phyloP scores from a whole-genome alignment of 2,329 filamentous ascomycete species.

The Ceratocystiopsis minuta region DNA sequence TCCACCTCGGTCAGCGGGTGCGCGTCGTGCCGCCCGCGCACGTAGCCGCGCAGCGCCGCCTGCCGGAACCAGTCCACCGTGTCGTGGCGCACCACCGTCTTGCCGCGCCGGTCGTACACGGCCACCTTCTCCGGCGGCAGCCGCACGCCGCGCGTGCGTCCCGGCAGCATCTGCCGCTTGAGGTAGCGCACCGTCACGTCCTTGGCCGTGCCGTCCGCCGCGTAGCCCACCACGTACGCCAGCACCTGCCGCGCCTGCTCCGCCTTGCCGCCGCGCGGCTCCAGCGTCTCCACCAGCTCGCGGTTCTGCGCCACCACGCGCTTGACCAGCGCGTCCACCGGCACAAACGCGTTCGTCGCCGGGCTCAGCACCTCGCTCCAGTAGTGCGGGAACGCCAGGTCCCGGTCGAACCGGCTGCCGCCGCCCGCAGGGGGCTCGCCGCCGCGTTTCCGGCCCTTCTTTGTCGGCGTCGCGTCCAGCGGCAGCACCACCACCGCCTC shows the following conservation, averaged over 20 bases:
- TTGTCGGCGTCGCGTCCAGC: slow-evolving; percentile 11
- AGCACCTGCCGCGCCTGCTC: slow-evolving; percentile 80
- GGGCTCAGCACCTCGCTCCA: slow-evolving; percentile 86
- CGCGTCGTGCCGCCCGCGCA: slow-evolving; percentile 23
- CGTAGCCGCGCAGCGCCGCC: slow-evolving; percentile 57
- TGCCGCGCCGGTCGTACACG: slow-evolving; percentile 54
- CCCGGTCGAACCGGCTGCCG: slow-evolving; percentile 40
- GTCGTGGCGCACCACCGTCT: slow-evolving; percentile 56
- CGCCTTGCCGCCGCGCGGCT: slow-evolving; percentile 66
- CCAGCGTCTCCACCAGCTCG: slow-evolving; percentile 56
- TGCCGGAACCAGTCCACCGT: slow-evolving; percentile 73
- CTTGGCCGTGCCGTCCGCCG: slow-evolving; percentile 72
- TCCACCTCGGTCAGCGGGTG: slow-evolving; percentile 51
- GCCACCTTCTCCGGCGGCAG: slow-evolving; percentile 66
- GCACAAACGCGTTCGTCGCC: slow-evolving; percentile 57
- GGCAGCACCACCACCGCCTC: slow-evolving; percentile 41
- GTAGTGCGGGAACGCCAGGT: slow-evolving; percentile 72
- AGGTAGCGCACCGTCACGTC: slow-evolving; percentile 89
- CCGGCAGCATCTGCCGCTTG: slow-evolving; percentile 63
- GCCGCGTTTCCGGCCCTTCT: neutral
- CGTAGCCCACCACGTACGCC: slow-evolving; percentile 73
- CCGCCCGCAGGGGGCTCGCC: neutral
- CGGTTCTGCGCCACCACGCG: slow-evolving; percentile 51
- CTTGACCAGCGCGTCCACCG: slow-evolving; percentile 60
- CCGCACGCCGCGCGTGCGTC: slow-evolving; percentile 73